Evolutionary conservation across 495 filamentous ascomycete species (phyloP).

Genomic region (Jackrogersella minutella): DNA sequence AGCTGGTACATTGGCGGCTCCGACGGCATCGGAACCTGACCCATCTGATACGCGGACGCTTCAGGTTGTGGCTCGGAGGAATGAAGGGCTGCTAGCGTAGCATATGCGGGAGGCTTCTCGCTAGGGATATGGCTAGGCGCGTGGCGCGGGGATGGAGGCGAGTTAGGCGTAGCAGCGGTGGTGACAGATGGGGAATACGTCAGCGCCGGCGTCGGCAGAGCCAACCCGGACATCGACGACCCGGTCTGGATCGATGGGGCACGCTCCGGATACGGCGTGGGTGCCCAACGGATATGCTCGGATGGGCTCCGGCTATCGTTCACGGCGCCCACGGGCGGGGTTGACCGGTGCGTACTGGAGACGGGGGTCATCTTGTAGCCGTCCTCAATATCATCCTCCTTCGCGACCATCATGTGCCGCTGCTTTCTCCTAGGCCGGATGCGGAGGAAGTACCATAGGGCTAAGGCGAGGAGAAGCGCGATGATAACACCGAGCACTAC

Average conservation of each 20-base stretch:
- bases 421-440: slow-evolving; percentile 33
- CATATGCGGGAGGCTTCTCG: slow-evolving; percentile 33
- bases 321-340: not conserved
- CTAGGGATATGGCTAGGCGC: not conserved
- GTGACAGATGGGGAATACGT: slow-evolving; percentile 26
- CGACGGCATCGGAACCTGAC: slow-evolving; percentile 15
- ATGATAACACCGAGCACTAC: slow-evolving; percentile 28
- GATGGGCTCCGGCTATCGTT: not conserved
- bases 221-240: slow-evolving; percentile 34
- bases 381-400: slow-evolving; percentile 31
- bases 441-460: slow-evolving; percentile 29
- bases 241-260: slow-evolving; percentile 24
- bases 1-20: slow-evolving; percentile 28
- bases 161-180: slow-evolving; percentile 1
- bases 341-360: not conserved
- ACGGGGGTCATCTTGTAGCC: slow-evolving; percentile 9
- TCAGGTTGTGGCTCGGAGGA: slow-evolving; percentile 38
- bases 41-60: slow-evolving; percentile 34
- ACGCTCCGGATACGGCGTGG: slow-evolving; percentile 19
- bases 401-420: not conserved
- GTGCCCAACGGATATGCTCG: slow-evolving; percentile 23
- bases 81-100: slow-evolving; percentile 14
- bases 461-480: slow-evolving; percentile 9
- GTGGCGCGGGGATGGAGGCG: slow-evolving; percentile 12
- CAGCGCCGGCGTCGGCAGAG: slow-evolving; percentile 30